A percentile compares a stretch with the other conserved stretches of the same genome.
Conservation (phyloP, 306 rosid genomes). For the Pterocarpus macrocarpus region DNA sequence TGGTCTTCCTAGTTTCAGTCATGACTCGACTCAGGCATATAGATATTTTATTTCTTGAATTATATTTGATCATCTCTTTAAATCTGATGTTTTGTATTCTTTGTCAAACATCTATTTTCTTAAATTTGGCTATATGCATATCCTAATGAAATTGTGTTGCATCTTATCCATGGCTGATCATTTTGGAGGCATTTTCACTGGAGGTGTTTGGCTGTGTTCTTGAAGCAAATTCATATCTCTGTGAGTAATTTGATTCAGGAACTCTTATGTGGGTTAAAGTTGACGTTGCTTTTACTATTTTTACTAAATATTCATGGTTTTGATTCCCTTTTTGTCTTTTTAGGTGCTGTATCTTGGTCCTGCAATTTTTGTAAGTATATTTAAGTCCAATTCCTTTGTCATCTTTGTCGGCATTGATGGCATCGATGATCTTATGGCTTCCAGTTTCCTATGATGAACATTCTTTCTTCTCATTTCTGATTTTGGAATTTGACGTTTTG, state of each 20-base stretch:
- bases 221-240: conserved; percentile 49
- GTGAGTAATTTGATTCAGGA: conserved; percentile 60
- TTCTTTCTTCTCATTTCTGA: neutral
- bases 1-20: neutral
- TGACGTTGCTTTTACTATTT: conserved; percentile 8
- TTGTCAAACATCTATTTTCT: conserved; percentile 18
- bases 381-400: conserved; percentile 36
- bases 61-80: conserved; percentile 13
- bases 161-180: conserved; percentile 81
- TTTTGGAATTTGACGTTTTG: conserved; percentile 2
- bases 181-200: conserved; percentile 77
- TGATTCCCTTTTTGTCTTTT: conserved; percentile 32
- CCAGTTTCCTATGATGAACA: neutral
- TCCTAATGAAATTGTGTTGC: conserved; percentile 79
- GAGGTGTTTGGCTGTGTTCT: conserved; percentile 63
- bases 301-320: conserved; percentile 20
- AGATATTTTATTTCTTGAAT: conserved; percentile 13
- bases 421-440: conserved; percentile 36
- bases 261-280: conserved; percentile 14
- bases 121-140: conserved; percentile 44
- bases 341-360: conserved; percentile 45
- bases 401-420: conserved; percentile 27
- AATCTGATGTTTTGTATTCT: conserved; percentile 11
- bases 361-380: conserved; percentile 54
- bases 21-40: conserved; percentile 2